A percentile compares a stretch with the other conserved stretches of the same genome.
Evolutionary conservation across 805 yeast genomes (phyloP).

Genomic region (Monosporozyma unispora): DNA sequence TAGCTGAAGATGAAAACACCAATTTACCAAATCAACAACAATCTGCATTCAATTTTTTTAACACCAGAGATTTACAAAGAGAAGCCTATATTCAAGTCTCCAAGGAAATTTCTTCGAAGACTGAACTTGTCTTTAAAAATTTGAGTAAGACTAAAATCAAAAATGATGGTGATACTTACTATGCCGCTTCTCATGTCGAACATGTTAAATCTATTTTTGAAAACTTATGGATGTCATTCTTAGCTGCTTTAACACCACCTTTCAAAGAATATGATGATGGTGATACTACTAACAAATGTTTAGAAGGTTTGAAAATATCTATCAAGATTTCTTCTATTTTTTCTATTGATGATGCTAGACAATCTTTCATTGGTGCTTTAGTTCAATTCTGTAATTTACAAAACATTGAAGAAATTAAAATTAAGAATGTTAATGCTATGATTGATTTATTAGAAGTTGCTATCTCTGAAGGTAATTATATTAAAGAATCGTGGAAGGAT

Average conservation of each 20-base stretch:
- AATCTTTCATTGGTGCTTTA: constrained; percentile 82
- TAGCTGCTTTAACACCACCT: constrained; percentile 91
- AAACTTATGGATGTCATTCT: constrained; percentile 90
- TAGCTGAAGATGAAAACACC: constrained; percentile 49
- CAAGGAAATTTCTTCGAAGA: constrained; percentile 79
- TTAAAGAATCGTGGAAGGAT: constrained; percentile 76
- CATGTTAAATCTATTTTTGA: constrained; percentile 92
- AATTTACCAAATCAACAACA: constrained; percentile 29
- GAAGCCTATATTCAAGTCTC: constrained; percentile 93
- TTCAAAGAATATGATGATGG: constrained; percentile 80
- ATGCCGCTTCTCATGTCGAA: constrained; percentile 77
- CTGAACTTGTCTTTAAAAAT: constrained; percentile 71
- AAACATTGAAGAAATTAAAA: constrained; percentile 66
- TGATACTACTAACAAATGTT: constrained; percentile 55
- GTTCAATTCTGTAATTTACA: constrained; percentile 78
- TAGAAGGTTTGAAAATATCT: constrained; percentile 81
- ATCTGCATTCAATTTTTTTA: constrained; percentile 48
- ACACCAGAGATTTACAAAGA: constrained; percentile 59
- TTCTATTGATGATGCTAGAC: constrained; percentile 74
- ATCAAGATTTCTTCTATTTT: constrained; percentile 78
- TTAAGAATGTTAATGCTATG: constrained; percentile 76
- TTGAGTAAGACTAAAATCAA: constrained; percentile 43
- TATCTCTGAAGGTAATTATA: constrained; percentile 63
- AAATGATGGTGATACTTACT: constrained; percentile 45
- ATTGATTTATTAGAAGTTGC: constrained; percentile 67